phyloP scores from a whole-genome alignment of 495 filamentous ascomycete genomes.

The Physcia stellaris region DNA sequence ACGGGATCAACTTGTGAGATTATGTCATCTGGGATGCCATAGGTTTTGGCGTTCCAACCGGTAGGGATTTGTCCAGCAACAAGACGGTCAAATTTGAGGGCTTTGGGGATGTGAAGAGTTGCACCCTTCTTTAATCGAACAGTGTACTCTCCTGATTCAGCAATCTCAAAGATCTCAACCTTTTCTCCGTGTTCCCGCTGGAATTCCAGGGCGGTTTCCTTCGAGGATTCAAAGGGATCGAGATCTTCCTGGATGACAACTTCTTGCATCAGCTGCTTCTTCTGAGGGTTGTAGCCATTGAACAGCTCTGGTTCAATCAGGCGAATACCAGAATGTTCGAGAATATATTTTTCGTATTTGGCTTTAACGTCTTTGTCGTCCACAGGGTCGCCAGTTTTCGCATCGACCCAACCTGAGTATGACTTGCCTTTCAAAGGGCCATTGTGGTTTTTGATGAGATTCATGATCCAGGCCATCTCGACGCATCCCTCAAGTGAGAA shows the following conservation, averaged over 20 bases:
- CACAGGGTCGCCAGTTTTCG: constrained; percentile 84
- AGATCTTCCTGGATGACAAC: constrained; percentile 93
- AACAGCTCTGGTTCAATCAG: constrained; percentile 96
- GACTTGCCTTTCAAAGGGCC: constrained; percentile 94
- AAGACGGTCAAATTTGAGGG: constrained; percentile 87
- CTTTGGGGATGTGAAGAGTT: constrained; percentile 88
- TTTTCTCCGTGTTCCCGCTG: constrained; percentile 93
- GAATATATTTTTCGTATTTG: constrained; percentile 91
- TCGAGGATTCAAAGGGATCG: constrained; percentile 92
- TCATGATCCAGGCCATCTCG: constrained; percentile 99
- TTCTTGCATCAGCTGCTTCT: constrained; percentile 96
- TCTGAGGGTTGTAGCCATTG: constrained; percentile 91
- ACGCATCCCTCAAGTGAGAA: constrained; percentile 97
- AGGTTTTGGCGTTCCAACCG: constrained; percentile 89
- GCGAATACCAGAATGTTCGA: constrained; percentile 95
- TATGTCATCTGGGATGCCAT: constrained; percentile 95
- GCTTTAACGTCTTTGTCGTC: constrained; percentile 95
- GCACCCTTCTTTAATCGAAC: constrained; percentile 92
- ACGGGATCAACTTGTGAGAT: constrained; percentile 95
- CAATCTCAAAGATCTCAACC: constrained; percentile 90
- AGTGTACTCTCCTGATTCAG: constrained; percentile 88
- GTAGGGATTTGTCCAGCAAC: constrained; percentile 95
- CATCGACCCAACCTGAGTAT: constrained; percentile 95
- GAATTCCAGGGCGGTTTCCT: constrained; percentile 95
- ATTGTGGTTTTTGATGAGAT: constrained; percentile 96